These are phyloP conservation scores for Penicillium rolfsii DNA, from an alignment of 2,329 filamentous ascomycete genomes.

Conservation along the genomic window DNA sequence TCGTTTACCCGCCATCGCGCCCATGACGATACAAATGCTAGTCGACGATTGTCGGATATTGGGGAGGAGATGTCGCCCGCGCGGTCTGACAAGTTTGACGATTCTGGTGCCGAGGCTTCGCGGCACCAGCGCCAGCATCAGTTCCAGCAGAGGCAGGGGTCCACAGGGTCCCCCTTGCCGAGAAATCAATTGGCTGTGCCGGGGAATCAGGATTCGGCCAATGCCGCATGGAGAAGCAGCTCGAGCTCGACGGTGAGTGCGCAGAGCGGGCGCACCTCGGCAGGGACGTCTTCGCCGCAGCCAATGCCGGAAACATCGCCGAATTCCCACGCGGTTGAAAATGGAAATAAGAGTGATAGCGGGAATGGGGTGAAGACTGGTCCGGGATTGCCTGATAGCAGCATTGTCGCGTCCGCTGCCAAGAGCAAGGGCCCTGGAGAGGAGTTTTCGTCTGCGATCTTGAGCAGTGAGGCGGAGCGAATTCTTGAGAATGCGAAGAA, in stretches of 20 bases:
- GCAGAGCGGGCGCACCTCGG: conserved; percentile 31
- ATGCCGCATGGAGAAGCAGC: conserved; percentile 39
- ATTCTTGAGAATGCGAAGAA: conserved; percentile 93
- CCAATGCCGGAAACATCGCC: conserved; percentile 11
- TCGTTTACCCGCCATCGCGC: conserved; percentile 41
- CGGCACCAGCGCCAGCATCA: not conserved
- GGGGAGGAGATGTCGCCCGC: conserved; percentile 46
- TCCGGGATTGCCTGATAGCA: conserved; percentile 17
- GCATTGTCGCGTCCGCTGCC: conserved; percentile 41
- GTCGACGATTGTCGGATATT: conserved; percentile 51
- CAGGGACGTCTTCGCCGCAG: conserved; percentile 17
- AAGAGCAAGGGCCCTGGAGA: conserved; percentile 56
- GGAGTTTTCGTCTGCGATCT: conserved; percentile 69
- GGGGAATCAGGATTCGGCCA: conserved; percentile 49
- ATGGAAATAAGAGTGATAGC: conserved; percentile 11
- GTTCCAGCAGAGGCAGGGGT: conserved; percentile 14
- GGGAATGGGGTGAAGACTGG: conserved; percentile 6
- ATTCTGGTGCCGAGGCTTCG: conserved; percentile 1
- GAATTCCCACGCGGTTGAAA: conserved; percentile 9
- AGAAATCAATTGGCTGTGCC: conserved; percentile 60
- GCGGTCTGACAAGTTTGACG: conserved; percentile 26
- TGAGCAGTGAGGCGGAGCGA: conserved; percentile 82
- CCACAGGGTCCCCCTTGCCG: not conserved
- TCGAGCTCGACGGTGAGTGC: conserved; percentile 44
- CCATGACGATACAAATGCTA: conserved; percentile 43